Conservation (phyloP, 805 yeast species). For the Pichia sporocuriosa region DNA sequence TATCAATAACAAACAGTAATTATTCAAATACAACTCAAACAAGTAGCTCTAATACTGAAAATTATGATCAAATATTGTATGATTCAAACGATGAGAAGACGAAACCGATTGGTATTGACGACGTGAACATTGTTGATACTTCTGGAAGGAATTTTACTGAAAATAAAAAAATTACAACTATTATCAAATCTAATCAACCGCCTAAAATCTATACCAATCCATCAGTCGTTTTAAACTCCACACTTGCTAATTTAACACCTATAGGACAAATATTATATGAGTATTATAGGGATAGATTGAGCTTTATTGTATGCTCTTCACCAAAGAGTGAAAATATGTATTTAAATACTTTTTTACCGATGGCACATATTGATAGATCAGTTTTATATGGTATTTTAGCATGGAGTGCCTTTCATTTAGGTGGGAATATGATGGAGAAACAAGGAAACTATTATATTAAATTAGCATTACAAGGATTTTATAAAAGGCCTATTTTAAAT, state of each 20-base stretch:
- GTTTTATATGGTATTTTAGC: slow-evolving; percentile 47
- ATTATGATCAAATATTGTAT: not conserved
- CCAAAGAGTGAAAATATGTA: slow-evolving; percentile 45
- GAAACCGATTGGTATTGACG: no score
- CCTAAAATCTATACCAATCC: slow-evolving; percentile 25
- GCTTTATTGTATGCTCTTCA: slow-evolving; percentile 39
- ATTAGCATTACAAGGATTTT: slow-evolving; percentile 39
- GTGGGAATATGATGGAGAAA: slow-evolving; percentile 34
- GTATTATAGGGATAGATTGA: slow-evolving; percentile 41
- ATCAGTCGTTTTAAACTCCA: slow-evolving; percentile 22
- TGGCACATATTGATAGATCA: slow-evolving; percentile 46
- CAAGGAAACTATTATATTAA: slow-evolving; percentile 45
- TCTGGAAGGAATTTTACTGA: no score
- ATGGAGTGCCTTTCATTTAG: slow-evolving; percentile 50
- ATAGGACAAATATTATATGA: slow-evolving; percentile 33
- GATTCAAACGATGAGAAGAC: not conserved
- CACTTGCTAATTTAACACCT: slow-evolving; percentile 27
- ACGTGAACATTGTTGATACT: not conserved
- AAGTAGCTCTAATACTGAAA: no score
- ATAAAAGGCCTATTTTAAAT: slow-evolving; percentile 25
- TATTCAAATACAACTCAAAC: not conserved
- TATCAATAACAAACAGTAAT: not conserved
- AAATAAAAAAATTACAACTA: not conserved
- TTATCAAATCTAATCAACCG: not conserved
- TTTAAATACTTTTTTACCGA: slow-evolving; percentile 46